These are phyloP conservation scores for Tylopilus sp. DNA, from an alignment of 1,284 basidiomycete species.

Conservation along the genomic window DNA sequence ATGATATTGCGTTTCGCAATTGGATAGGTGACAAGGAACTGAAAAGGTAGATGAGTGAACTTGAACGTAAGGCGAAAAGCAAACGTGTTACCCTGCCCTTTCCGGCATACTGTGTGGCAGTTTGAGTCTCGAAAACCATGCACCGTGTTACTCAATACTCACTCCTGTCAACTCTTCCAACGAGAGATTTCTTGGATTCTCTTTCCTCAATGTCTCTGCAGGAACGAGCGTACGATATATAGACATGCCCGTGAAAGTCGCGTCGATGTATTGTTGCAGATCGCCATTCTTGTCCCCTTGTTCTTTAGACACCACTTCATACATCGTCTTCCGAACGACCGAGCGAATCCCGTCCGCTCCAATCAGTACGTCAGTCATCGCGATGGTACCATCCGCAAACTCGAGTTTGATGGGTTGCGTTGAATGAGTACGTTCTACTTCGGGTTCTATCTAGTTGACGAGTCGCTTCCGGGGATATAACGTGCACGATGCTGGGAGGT, in stretches of 20 bases:
- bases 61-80: neutral
- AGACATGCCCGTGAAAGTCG: slow-evolving; percentile 19
- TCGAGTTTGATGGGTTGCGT: slow-evolving; percentile 5
- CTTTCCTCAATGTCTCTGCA: slow-evolving; percentile 11
- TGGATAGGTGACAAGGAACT: slow-evolving; percentile 44
- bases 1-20: slow-evolving; percentile 39
- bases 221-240: slow-evolving; percentile 20
- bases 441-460: slow-evolving; percentile 6
- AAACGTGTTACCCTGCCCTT: slow-evolving; percentile 11
- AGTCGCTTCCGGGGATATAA: slow-evolving; percentile 12
- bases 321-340: slow-evolving; percentile 17
- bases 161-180: slow-evolving; percentile 8
- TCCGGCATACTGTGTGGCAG: slow-evolving; percentile 10
- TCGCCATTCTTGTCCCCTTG: neutral
- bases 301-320: slow-evolving; percentile 13
- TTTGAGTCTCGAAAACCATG: neutral
- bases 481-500: slow-evolving; percentile 20
- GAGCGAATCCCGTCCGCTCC: slow-evolving; percentile 21
- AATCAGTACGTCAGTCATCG: slow-evolving; percentile 15
- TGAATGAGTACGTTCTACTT: slow-evolving; percentile 4
- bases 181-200: slow-evolving; percentile 5
- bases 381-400: slow-evolving; percentile 18
- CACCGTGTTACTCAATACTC: neutral
- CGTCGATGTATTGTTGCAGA: slow-evolving; percentile 15
- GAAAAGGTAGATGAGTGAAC: neutral